Evolutionary conservation across 2,329 filamentous ascomycete species (phyloP).

Genomic region (Fusarium devonianum): DNA sequence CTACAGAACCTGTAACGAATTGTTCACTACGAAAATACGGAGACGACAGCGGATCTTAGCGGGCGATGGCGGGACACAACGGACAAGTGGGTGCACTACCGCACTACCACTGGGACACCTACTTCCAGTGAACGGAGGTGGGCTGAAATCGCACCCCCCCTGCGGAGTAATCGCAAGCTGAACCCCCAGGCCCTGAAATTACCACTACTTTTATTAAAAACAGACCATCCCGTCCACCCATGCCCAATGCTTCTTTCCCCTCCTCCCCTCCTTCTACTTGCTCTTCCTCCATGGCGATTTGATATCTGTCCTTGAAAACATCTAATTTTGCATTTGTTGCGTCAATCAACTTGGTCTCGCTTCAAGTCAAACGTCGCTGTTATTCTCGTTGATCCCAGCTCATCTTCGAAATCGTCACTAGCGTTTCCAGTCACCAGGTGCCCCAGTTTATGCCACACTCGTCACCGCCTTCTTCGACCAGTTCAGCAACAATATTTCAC

Average conservation of each 20-base stretch:
- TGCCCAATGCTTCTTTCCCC: slow-evolving; percentile 34
- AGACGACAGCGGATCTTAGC: slow-evolving; percentile 8
- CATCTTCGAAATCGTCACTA: slow-evolving; percentile 21
- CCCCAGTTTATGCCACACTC: slow-evolving; percentile 39
- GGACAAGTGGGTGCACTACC: slow-evolving; percentile 15
- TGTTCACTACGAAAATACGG: too few species aligned
- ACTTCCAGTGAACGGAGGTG: slow-evolving; percentile 1
- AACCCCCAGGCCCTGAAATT: slow-evolving; percentile 36
- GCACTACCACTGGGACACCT: not conserved
- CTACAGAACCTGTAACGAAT: too few species aligned
- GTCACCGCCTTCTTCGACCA: slow-evolving; percentile 37
- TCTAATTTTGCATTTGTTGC: slow-evolving; percentile 21
- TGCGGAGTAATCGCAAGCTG: slow-evolving; percentile 17
- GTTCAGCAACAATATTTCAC: slow-evolving; percentile 29
- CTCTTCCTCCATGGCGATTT: slow-evolving; percentile 35
- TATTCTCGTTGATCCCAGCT: slow-evolving; percentile 5
- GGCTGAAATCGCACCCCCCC: slow-evolving; percentile 23
- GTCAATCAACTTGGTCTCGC: slow-evolving; percentile 17
- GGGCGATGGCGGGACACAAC: slow-evolving; percentile 11
- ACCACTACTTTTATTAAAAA: slow-evolving; percentile 44
- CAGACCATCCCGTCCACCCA: slow-evolving; percentile 42
- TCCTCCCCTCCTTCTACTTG: slow-evolving; percentile 40
- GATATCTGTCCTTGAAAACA: slow-evolving; percentile 32
- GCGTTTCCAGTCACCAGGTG: slow-evolving; percentile 26
- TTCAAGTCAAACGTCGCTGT: slow-evolving; percentile 23